These are phyloP conservation scores for Populus tremula DNA, from an alignment of 345 rosid species.

Conservation along the genomic window DNA sequence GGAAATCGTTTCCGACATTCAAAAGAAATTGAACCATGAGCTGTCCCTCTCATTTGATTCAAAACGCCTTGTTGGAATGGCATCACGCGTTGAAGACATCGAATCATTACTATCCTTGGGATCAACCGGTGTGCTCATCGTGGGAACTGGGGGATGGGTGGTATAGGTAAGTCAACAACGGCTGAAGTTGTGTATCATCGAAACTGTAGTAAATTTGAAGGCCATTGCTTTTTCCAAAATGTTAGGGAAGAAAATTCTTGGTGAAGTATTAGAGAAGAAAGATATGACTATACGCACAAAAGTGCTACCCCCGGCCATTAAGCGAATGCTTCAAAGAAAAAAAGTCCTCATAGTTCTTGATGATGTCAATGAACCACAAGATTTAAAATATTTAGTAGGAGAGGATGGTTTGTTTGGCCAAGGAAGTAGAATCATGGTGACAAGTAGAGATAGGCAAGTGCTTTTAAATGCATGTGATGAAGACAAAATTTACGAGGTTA, in stretches of 20 bases:
- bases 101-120: not conserved
- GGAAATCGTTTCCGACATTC: not conserved
- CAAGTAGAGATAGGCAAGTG: not conserved
- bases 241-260: not conserved
- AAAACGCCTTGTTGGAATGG: not conserved
- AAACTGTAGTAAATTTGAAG: not conserved
- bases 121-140: too few relatives aligned
- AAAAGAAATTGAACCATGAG: not conserved
- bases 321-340: not conserved
- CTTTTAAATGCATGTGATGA: not conserved
- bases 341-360: constrained; percentile 1
- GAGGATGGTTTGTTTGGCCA: not conserved
- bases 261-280: not conserved
- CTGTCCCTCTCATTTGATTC: not conserved
- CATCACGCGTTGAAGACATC: not conserved
- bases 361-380: not conserved
- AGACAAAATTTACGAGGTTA: not conserved
- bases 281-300: too few relatives aligned
- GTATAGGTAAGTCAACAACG: not conserved
- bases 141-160: too few relatives aligned
- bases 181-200: not conserved
- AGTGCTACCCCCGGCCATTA: too few relatives aligned
- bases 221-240: not conserved
- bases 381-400: not conserved
- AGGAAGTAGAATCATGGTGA: not conserved